Evolutionary conservation across 1,284 basidiomycete species (phyloP).

Genomic region (Sporisorium exsertum): DNA sequence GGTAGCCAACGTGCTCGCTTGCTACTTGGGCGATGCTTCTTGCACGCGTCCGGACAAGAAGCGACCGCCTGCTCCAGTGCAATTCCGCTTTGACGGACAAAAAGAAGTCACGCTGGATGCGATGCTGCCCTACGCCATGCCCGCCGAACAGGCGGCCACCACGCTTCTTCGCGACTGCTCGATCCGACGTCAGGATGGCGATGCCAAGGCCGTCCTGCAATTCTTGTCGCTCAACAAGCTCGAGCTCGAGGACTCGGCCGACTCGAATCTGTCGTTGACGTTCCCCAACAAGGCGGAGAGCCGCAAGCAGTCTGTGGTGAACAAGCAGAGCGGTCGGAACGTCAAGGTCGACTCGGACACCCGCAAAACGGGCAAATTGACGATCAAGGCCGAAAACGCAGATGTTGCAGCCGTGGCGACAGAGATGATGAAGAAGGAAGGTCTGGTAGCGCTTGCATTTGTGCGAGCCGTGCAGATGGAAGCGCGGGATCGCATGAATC

Average conservation of each 20-base stretch:
- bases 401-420: conserved; percentile 8
- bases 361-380: conserved; percentile 3
- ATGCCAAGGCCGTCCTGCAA: conserved; percentile 24
- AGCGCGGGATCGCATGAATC: conserved; percentile 33
- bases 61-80: neutral
- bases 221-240: conserved; percentile 28
- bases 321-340: conserved; percentile 9
- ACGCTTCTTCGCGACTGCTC: conserved; percentile 2
- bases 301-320: conserved; percentile 12
- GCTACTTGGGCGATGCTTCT: conserved; percentile 12
- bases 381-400: neutral
- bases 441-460: conserved; percentile 22
- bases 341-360: neutral
- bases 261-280: conserved; percentile 5
- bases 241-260: conserved; percentile 17
- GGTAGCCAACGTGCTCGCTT: conserved; percentile 18
- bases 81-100: conserved; percentile 1
- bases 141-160: conserved; percentile 7
- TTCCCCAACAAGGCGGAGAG: conserved; percentile 20
- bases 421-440: conserved; percentile 22
- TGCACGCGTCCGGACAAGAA: conserved; percentile 20
- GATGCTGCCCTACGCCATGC: conserved; percentile 22
- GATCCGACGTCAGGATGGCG: conserved; percentile 6
- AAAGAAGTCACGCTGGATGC: neutral
- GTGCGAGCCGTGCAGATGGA: conserved; percentile 30